phyloP scores from a whole-genome alignment of 1,139 yeast genomes.

The Geotrichum fermentans region DNA sequence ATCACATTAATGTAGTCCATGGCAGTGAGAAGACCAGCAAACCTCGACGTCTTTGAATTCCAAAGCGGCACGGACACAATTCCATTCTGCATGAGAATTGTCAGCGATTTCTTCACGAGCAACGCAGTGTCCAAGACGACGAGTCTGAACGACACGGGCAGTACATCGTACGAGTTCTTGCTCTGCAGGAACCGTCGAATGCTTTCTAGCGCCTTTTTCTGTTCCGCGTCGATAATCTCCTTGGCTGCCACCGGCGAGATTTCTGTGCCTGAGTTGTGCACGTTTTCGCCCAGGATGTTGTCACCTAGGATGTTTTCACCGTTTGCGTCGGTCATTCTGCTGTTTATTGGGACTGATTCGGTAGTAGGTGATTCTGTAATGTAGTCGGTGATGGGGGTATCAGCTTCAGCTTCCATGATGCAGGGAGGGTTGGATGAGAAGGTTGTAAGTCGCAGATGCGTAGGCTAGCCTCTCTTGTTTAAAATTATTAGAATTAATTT shows the following conservation, averaged over 20 bases:
- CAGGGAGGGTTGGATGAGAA: no score
- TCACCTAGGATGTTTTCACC: background rate
- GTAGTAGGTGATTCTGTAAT: conserved; percentile 17
- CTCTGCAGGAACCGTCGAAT: conserved; percentile 80
- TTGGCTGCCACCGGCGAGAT: conserved; percentile 2
- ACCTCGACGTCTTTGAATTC: conserved; percentile 83
- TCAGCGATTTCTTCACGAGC: conserved; percentile 83
- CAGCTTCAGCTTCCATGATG: conserved; percentile 1
- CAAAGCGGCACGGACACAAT: conserved; percentile 96
- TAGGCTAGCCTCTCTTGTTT: no score
- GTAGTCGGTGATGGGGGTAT: conserved; percentile 6
- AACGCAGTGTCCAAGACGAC: conserved; percentile 91
- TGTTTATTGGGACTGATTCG: conserved; percentile 6
- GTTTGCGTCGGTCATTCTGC: background rate
- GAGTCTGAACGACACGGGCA: conserved; percentile 90
- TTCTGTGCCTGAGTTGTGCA: background rate
- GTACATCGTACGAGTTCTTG: conserved; percentile 91
- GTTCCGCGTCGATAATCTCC: conserved; percentile 22
- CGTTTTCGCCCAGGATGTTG: conserved; percentile 3
- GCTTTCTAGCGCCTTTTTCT: conserved; percentile 43
- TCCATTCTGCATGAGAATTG: conserved; percentile 84
- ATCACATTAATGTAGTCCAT: conserved; percentile 92
- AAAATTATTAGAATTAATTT: no score
- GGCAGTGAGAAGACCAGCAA: conserved; percentile 91
- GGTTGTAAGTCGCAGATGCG: no score